These are phyloP conservation scores for Penicillium sp. DNA, from an alignment of 2,329 filamentous ascomycete genomes.

Conservation along the genomic window DNA sequence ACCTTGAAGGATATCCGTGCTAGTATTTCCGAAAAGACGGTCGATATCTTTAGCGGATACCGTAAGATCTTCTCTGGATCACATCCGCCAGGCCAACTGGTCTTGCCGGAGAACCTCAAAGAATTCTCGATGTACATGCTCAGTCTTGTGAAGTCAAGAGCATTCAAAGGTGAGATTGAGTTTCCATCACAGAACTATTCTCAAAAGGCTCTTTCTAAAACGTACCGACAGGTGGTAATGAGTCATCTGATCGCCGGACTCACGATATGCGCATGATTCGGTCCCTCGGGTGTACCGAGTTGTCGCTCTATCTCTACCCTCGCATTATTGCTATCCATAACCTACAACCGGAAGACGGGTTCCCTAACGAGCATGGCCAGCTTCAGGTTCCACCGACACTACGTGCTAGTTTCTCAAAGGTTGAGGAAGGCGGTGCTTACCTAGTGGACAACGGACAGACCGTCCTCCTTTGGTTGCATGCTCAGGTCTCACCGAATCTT, in stretches of 20 bases:
- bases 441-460: conserved; percentile 94
- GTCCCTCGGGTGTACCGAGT: conserved; percentile 81
- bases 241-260: conserved; percentile 86
- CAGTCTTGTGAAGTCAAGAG: conserved; percentile 83
- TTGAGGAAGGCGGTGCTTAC: conserved; percentile 93
- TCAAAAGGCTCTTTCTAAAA: conserved; percentile 6
- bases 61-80: conserved; percentile 87
- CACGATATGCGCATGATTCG: conserved; percentile 91
- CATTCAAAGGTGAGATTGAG: conserved; percentile 70
- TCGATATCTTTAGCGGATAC: conserved; percentile 89
- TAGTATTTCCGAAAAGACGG: conserved; percentile 84
- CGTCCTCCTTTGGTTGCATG: conserved; percentile 89
- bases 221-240: conserved; percentile 69
- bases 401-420: conserved; percentile 81
- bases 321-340: conserved; percentile 92
- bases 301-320: conserved; percentile 92
- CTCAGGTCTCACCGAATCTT: conserved; percentile 89
- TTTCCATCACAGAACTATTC: not conserved
- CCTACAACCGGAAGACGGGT: conserved; percentile 83
- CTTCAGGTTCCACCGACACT: conserved; percentile 79
- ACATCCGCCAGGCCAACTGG: conserved; percentile 88
- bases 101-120: conserved; percentile 93
- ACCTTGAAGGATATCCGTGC: conserved; percentile 83
- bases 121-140: conserved; percentile 98
- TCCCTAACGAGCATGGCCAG: conserved; percentile 89